Conservation (phyloP, 2,329 filamentous ascomycete species). For the Lachnellula cervina region DNA sequence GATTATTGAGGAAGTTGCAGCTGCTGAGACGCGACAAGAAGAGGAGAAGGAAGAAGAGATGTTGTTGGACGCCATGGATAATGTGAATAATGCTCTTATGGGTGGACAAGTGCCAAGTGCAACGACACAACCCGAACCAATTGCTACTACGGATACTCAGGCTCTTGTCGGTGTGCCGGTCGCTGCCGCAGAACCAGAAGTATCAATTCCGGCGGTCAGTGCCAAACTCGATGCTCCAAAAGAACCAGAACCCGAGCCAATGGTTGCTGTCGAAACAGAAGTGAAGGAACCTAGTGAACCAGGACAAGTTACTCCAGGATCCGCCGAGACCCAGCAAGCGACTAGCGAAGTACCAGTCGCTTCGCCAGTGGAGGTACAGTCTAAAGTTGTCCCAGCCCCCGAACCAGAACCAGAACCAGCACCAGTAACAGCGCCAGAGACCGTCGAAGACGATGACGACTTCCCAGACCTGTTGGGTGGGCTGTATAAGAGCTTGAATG, state of each 20-base stretch:
- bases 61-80: slow-evolving; percentile 23
- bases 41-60: slow-evolving; percentile 27
- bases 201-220: neutral
- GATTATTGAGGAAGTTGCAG: slow-evolving; percentile 6
- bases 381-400: neutral
- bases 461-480: slow-evolving; percentile 27
- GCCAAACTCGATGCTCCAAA: neutral
- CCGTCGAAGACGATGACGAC: slow-evolving; percentile 16
- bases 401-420: neutral
- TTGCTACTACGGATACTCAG: neutral
- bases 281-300: neutral
- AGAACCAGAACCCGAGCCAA: neutral
- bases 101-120: neutral
- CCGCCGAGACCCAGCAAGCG: neutral
- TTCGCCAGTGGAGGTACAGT: neutral
- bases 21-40: slow-evolving; percentile 13
- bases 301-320: too few relatives aligned
- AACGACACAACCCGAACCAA: neutral
- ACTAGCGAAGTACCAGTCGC: neutral
- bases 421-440: neutral
- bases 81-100: slow-evolving; percentile 14
- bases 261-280: neutral
- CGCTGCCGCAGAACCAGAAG: neutral
- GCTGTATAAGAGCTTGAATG: slow-evolving; percentile 24
- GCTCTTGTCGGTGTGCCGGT: neutral